Base-by-base conservation (phyloP, 176 grass and related monocot genomes). In the Saccharum spontaneum region DNA sequence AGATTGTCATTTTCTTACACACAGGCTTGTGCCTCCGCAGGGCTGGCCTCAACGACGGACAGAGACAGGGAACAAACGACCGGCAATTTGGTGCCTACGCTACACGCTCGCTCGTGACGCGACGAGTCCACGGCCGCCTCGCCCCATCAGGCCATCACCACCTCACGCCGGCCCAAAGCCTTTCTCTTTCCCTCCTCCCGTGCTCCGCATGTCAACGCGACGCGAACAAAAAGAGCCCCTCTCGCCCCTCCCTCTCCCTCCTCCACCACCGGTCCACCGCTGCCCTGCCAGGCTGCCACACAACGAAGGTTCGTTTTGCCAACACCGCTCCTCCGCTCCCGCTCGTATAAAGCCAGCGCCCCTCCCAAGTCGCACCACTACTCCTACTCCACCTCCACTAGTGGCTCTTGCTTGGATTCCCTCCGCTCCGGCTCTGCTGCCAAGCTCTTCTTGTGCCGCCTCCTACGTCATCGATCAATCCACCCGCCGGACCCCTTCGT, bases 171-270 rank as follows among this genome's bases (percentile, higher is more conserved):
- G 36, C 83, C 68, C 76, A 71, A 83, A 80, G 81, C 73, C 85
- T 87, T 61, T 82, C 82, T 7, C 82, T 85, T 82, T 77, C 54
- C 44, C 24, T 54, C 45, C 86, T 55, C 74, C 73, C 71, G 70
- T 73, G 71, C 71, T 73, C 71, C 61, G 61, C 78, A 77, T 86
- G 86, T 91, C 90, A 91, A 91, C 90, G 86, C 90, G 8, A 28
- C 60, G 23, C 57, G 73, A 82, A 88, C 90, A 88, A 79, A 91
- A 88, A 86, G 86, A 88, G 34, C 43, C 0, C 54, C 80, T 0
- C 0, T 1, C 69, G 77, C 15, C 16, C 67, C n/a, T 15, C 50
- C 60, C 12, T 14, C 37, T 46, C 68, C 83, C 12, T 23, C 54
- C 62, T 22, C 67, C 80, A 14, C 85, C 85, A 46, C 85, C 74